Conservation (phyloP, 176 grass and related monocot species). For the Rhynchospora tenuis region DNA sequence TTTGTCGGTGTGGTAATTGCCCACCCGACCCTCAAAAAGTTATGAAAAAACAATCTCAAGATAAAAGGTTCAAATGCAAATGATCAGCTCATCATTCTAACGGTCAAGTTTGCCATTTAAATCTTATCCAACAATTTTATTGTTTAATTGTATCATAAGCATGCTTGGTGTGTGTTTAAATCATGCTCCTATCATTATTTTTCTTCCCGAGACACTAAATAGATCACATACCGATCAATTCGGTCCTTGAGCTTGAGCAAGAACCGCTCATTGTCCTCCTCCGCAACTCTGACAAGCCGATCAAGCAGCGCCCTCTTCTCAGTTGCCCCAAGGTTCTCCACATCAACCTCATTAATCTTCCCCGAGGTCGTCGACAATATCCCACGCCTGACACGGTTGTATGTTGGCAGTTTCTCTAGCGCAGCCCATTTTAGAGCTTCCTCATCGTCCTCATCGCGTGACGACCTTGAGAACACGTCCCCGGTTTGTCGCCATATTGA, state of each 20-base stretch:
- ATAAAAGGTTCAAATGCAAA: too few species aligned
- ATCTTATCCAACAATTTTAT: too few species aligned
- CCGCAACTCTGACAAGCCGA: conserved; percentile 55
- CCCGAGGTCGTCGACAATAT: conserved; percentile 38
- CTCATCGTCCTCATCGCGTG: conserved; percentile 78
- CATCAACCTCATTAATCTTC: conserved; percentile 42
- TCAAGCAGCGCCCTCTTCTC: conserved; percentile 48
- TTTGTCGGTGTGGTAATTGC: too few species aligned
- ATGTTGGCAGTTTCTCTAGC: conserved; percentile 79
- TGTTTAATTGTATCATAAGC: too few species aligned
- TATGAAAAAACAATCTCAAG: too few species aligned
- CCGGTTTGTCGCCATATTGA: conserved; percentile 45
- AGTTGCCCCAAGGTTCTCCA: conserved; percentile 34
- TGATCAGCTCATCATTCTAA: too few species aligned
- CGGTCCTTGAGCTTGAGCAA: conserved; percentile 78
- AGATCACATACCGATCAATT: not conserved
- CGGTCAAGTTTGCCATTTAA: too few species aligned
- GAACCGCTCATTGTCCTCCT: conserved; percentile 80
- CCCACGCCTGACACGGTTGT: conserved; percentile 61
- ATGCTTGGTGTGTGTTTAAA: too few species aligned
- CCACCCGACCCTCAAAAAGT: too few species aligned
- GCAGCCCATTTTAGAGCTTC: conserved; percentile 84
- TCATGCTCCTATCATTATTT: not conserved
- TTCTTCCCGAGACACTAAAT: not conserved
- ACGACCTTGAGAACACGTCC: conserved; percentile 66